Conservation (phyloP, 2,329 filamentous ascomycete genomes). For the Nothopassalora personata region DNA sequence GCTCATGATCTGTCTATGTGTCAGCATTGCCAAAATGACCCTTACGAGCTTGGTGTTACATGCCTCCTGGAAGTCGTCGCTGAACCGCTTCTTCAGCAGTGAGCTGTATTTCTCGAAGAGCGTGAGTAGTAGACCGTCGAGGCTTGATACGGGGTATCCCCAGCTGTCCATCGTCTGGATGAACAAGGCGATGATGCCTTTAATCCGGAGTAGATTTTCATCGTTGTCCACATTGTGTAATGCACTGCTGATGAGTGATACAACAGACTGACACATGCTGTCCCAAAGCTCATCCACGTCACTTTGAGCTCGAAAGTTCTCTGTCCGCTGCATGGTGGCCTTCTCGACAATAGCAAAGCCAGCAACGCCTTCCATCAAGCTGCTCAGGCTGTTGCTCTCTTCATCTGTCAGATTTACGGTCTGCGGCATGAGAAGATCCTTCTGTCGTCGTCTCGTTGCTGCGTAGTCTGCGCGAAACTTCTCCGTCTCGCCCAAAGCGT, state of each 20-base stretch:
- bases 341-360: slow-evolving; percentile 96
- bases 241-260: slow-evolving; percentile 73
- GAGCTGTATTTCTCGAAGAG: slow-evolving; percentile 93
- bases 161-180: slow-evolving; percentile 98
- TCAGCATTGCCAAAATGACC: background rate
- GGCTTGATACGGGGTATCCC: slow-evolving; percentile 75
- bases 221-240: slow-evolving; percentile 78
- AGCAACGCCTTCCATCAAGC: slow-evolving; percentile 84
- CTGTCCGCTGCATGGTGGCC: slow-evolving; percentile 80
- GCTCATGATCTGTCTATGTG: slow-evolving; percentile 53
- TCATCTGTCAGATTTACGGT: slow-evolving; percentile 73
- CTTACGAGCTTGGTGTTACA: background rate
- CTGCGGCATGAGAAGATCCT: slow-evolving; percentile 77
- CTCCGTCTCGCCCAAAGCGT: slow-evolving; percentile 86
- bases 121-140: slow-evolving; percentile 80
- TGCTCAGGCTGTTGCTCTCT: slow-evolving; percentile 80
- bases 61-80: slow-evolving; percentile 90
- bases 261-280: slow-evolving; percentile 87
- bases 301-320: slow-evolving; percentile 71
- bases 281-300: slow-evolving; percentile 99
- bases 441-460: slow-evolving; percentile 83
- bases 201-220: slow-evolving; percentile 87
- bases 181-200: slow-evolving; percentile 86
- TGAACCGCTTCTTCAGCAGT: slow-evolving; percentile 83
- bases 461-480: slow-evolving; percentile 88